Base-by-base conservation (phyloP, 169 alveolate species). In the Eimeria sp. region DNA sequence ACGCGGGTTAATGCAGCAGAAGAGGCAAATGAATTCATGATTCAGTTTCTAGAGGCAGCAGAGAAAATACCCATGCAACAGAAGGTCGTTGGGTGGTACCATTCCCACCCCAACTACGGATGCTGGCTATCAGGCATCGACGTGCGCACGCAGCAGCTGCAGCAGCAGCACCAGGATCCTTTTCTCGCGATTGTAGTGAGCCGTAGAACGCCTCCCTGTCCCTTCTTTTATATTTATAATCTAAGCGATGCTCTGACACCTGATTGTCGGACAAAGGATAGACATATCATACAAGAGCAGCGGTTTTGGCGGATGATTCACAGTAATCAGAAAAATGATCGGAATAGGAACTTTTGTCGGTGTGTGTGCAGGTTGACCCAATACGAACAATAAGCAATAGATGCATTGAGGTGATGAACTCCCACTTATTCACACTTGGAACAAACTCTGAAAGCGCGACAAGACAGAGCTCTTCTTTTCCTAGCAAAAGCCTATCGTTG, bases 101-200 rank as follows among this genome's bases (percentile, higher is more conserved):
- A 99, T 89, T 96, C 98, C 78, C 99, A 99, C 82, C 99, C 99
- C 13, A 99, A 99, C 82, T 99, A 99, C 89, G 98, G 99, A 30
- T 98, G 99, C 95, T 99, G 99, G 99, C 97, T 99, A 43, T 97
- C 98, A 64, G 99, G 99, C 72, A 98, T 98, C 72, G 99, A 98
- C 85, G 99, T 98, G 25, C 85, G 95, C 43, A 97, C 99, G 68
- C 97, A 98, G 91, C 95, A 76, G 94, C 96, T 98, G 77, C 98
- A 98, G 83, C 98, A 98, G 96, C 96, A 94, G 89, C 98, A 96
- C 88, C 98, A 98, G 78, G 99, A 98, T 54, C 99, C 99, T 40
- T 98, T 97, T 93, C 95, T 98, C n/a, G 99, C 99, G 27, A 98
- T 99, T 72, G 99, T 99, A 74, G 97, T 95, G 60, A 60, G 95